Conservation (phyloP, 108 stramenopile genomes). For the Cyclotella choctawhatcheeana region DNA sequence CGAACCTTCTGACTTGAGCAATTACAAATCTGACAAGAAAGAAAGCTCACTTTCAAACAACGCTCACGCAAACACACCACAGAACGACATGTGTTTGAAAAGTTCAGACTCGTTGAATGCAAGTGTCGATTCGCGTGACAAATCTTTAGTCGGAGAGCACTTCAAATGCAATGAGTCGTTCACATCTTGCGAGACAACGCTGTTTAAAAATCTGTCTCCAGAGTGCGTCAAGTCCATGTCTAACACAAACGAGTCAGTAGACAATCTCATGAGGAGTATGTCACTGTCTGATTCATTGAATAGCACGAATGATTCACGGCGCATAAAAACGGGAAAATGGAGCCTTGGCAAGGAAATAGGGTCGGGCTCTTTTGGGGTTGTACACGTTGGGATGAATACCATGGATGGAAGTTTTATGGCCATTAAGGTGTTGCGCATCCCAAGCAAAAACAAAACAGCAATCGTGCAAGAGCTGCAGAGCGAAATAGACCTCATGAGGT, state of each 20-base stretch:
- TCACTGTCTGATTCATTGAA: slow-evolving; percentile 22
- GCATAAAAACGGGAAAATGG: slow-evolving; percentile 85
- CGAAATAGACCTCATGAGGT: slow-evolving; percentile 91
- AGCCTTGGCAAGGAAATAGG: slow-evolving; percentile 91
- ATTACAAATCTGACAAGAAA: no score
- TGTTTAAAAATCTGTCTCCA: slow-evolving; percentile 47
- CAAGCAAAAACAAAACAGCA: slow-evolving; percentile 44
- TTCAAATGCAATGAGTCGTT: slow-evolving; percentile 7
- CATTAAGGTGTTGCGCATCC: slow-evolving; percentile 34
- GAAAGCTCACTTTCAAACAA: not conserved
- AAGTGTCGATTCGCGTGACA: not conserved
- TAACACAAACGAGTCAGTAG: slow-evolving; percentile 8
- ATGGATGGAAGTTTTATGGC: slow-evolving; percentile 72
- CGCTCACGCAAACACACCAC: not conserved
- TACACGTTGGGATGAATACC: slow-evolving; percentile 93
- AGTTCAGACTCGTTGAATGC: not conserved
- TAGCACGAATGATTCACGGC: slow-evolving; percentile 6
- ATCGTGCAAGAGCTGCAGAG: slow-evolving; percentile 66
- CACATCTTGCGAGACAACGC: slow-evolving; percentile 18
- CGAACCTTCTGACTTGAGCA: not conserved
- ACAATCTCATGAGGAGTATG: slow-evolving; percentile 11
- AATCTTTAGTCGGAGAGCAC: slow-evolving; percentile 1
- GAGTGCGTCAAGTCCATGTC: slow-evolving; percentile 32
- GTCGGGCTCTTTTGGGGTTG: slow-evolving; percentile 93
- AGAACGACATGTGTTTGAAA: not conserved